phyloP scores from a whole-genome alignment of 2,329 filamentous ascomycete species.

The Fusarium cicatricum region DNA sequence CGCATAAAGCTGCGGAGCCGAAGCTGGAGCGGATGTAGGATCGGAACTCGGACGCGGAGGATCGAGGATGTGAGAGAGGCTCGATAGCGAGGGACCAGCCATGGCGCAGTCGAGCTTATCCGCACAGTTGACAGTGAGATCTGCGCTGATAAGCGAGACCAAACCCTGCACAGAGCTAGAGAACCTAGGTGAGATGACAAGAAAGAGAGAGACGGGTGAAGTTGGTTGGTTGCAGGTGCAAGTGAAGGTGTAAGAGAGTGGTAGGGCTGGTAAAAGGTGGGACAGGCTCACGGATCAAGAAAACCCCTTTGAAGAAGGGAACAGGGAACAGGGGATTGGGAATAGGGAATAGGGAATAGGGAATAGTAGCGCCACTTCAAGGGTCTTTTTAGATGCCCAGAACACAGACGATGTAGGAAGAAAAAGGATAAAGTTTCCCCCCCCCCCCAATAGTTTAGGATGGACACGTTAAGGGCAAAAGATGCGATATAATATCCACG shows the following conservation, averaged over 20 bases:
- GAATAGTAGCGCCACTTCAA: too few relatives aligned
- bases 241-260: background rate
- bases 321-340: too few relatives aligned
- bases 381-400: too few relatives aligned
- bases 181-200: background rate
- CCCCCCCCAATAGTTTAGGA: too few relatives aligned
- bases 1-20: slow-evolving; percentile 18
- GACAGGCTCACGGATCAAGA: slow-evolving; percentile 5
- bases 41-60: slow-evolving; percentile 38
- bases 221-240: too few relatives aligned
- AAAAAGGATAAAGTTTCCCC: too few relatives aligned
- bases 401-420: too few relatives aligned
- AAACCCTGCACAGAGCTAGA: background rate
- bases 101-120: slow-evolving; percentile 35
- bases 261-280: slow-evolving; percentile 9
- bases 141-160: background rate
- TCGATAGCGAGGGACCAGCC: slow-evolving; percentile 45
- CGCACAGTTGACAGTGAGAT: background rate
- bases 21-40: slow-evolving; percentile 5
- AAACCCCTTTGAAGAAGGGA: background rate
- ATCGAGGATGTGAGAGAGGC: slow-evolving; percentile 42
- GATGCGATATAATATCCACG: too few relatives aligned
- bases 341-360: too few relatives aligned
- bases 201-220: background rate
- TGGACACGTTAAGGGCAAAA: too few relatives aligned